These are phyloP conservation scores for Scolecobasidium constrictum DNA, from an alignment of 2,329 filamentous ascomycete species.

Conservation along the genomic window DNA sequence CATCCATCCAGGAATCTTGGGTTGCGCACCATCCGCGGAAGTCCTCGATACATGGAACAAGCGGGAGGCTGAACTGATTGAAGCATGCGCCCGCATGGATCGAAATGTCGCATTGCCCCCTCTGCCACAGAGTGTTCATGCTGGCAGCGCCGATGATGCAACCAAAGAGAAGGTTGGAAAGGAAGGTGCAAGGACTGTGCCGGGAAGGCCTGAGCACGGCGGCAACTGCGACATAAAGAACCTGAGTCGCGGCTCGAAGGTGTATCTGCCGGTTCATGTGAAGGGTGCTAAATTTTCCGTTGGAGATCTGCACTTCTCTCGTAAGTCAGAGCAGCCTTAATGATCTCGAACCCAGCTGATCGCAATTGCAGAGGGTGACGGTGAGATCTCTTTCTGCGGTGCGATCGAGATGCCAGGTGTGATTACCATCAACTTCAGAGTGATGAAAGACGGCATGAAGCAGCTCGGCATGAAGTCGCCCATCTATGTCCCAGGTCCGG, in stretches of 20 bases:
- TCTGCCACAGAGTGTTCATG: slow-evolving; percentile 59
- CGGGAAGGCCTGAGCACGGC: slow-evolving; percentile 73
- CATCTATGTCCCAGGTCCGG: slow-evolving; percentile 76
- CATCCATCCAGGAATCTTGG: slow-evolving; percentile 85
- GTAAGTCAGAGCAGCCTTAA: slow-evolving; percentile 21
- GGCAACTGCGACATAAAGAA: slow-evolving; percentile 93
- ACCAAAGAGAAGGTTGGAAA: slow-evolving; percentile 56
- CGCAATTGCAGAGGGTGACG: slow-evolving; percentile 55
- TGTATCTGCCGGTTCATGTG: slow-evolving; percentile 82
- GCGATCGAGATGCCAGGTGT: slow-evolving; percentile 91
- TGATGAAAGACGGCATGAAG: slow-evolving; percentile 70
- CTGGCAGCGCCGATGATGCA: slow-evolving; percentile 48
- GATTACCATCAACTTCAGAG: slow-evolving; percentile 82
- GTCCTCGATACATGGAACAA: slow-evolving; percentile 74
- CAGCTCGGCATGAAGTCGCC: slow-evolving; percentile 70
- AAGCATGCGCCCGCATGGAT: slow-evolving; percentile 51
- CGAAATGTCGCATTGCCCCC: slow-evolving; percentile 71
- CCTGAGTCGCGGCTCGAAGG: slow-evolving; percentile 64
- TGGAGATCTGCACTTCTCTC: slow-evolving; percentile 77
- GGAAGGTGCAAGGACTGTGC: slow-evolving; percentile 78
- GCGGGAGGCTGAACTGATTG: slow-evolving; percentile 71
- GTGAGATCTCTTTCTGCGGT: slow-evolving; percentile 65
- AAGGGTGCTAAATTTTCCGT: slow-evolving; percentile 81
- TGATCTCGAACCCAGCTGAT: background rate
- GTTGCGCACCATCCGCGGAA: slow-evolving; percentile 72